Conservation (phyloP, 2,329 filamentous ascomycete genomes). For the Aspergillus novoparasiticus region DNA sequence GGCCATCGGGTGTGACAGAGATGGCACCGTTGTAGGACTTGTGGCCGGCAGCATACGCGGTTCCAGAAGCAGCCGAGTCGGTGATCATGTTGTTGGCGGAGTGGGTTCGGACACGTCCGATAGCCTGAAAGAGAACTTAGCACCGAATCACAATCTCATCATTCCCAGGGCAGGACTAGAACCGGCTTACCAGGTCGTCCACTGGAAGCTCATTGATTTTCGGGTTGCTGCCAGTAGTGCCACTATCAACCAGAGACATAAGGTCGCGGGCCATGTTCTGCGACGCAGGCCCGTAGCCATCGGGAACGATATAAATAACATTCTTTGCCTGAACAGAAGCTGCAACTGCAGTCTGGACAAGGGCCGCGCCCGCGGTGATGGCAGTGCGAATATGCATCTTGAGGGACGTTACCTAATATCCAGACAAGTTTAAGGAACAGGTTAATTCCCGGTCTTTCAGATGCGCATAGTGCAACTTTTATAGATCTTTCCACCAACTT, state of each 20-base stretch:
- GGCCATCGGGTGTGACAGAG: constrained; percentile 9
- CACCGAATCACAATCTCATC: too few relatives aligned
- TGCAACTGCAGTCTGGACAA: constrained; percentile 3
- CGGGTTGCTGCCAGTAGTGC: too few relatives aligned
- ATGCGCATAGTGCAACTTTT: too few relatives aligned
- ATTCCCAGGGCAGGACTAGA: too few relatives aligned
- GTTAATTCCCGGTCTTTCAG: too few relatives aligned
- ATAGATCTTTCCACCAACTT: too few relatives aligned
- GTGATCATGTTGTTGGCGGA: constrained; percentile 11
- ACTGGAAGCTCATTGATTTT: too few relatives aligned
- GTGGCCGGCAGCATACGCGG: constrained; percentile 7
- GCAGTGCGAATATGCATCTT: background rate
- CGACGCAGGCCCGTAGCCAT: constrained; percentile 13
- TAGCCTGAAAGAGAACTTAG: background rate
- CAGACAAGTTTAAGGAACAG: too few relatives aligned
- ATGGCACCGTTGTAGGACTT: constrained; percentile 13
- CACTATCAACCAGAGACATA: background rate
- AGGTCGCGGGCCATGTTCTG: constrained; percentile 13
- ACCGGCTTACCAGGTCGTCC: too few relatives aligned
- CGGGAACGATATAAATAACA: constrained; percentile 12
- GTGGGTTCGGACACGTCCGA: constrained; percentile 10
- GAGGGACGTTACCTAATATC: too few relatives aligned
- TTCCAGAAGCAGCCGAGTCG: constrained; percentile 10
- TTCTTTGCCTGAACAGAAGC: constrained; percentile 10
- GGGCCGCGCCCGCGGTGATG: background rate